Conservation (phyloP, 2,329 filamentous ascomycete genomes). For the Cordyceps farinosa region DNA sequence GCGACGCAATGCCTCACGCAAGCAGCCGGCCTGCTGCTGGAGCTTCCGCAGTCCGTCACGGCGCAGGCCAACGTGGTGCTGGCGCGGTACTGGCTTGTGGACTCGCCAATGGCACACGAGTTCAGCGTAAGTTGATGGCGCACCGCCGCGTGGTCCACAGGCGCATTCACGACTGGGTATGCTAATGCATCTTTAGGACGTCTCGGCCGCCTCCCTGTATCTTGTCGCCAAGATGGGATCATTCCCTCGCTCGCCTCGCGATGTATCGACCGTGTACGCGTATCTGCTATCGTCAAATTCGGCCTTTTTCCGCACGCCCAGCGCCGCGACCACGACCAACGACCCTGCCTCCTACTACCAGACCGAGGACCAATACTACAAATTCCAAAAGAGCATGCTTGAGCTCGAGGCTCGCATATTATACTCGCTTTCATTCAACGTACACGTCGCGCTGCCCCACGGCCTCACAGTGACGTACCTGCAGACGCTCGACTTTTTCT, state of each 20-base stretch:
- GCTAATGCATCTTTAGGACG: conserved; percentile 51
- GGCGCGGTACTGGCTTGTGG: conserved; percentile 72
- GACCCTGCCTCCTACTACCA: conserved; percentile 62
- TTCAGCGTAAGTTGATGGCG: conserved; percentile 44
- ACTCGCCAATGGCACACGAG: conserved; percentile 53
- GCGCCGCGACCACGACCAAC: conserved; percentile 29
- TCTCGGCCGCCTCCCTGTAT: conserved; percentile 78
- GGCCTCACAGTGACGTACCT: conserved; percentile 87
- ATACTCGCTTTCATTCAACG: conserved; percentile 73
- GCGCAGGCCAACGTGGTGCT: conserved; percentile 81
- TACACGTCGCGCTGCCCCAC: conserved; percentile 81
- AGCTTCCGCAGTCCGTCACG: conserved; percentile 80
- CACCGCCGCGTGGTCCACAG: not conserved
- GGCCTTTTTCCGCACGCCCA: conserved; percentile 45
- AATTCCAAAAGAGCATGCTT: conserved; percentile 62
- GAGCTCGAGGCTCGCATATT: conserved; percentile 75
- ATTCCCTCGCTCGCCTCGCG: conserved; percentile 70
- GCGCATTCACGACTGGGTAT: not conserved
- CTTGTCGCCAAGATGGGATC: conserved; percentile 79
- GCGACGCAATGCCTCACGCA: conserved; percentile 71
- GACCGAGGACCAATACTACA: conserved; percentile 67
- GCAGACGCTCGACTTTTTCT: conserved; percentile 75
- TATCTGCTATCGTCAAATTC: conserved; percentile 68
- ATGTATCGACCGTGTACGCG: conserved; percentile 78
- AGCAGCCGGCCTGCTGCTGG: conserved; percentile 74